Base-by-base conservation (phyloP, 208 protist species). In the Acanthamoeba castellanii region DNA sequence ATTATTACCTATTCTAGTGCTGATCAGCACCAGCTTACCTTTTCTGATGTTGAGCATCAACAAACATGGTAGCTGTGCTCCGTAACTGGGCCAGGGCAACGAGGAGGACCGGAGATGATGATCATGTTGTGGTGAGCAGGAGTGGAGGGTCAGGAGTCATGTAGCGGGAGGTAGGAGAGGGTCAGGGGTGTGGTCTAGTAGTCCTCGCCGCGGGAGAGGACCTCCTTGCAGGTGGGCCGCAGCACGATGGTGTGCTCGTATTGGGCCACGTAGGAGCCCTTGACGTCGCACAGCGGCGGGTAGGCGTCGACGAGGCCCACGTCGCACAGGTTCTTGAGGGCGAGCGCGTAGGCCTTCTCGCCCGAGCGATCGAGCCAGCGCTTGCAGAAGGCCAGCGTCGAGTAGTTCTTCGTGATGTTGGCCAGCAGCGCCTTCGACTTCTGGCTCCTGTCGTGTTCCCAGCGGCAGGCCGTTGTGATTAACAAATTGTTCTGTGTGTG, bases 191-290 rank as follows among this genome's bases (percentile, higher is more conserved):
- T 57, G 37, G 45, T 47, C 45, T 59, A 99, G 96, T 99, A 99
- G 95, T 99, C 99, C 81, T 98, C 97, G 27, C 99, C 99, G 94
- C 98, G 98, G 52, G 98, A 99, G 11, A 99, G 94, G 50, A 99
- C 97, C 96, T 99, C 99, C 97, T 99, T 99, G 68, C 98, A 98
- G 8, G 98, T 99, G 32, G 98, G 98, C 57, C 97, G 96, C 34
- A 99, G 97, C 59, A 99, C 94, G 90, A 99, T 97, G 25, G 99
- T 99, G 96, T 99, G 99, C 96, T 99, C 99, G 88, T 98, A 99
- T 97, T 99, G 99, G 30, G 99, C 99, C 9, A 99, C 99, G 96
- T 99, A 99, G 91, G 97, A 98, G 32, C 99, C 99, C 50, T 98
- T 98, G 47, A 99, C 96, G 96, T 99, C 99, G 81, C 96, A 98